Evolutionary conservation across 202 grass and related monocot species (phyloP), one percentile per base, ranked within the genome.

Genomic region (Carex arenaria): DNA sequence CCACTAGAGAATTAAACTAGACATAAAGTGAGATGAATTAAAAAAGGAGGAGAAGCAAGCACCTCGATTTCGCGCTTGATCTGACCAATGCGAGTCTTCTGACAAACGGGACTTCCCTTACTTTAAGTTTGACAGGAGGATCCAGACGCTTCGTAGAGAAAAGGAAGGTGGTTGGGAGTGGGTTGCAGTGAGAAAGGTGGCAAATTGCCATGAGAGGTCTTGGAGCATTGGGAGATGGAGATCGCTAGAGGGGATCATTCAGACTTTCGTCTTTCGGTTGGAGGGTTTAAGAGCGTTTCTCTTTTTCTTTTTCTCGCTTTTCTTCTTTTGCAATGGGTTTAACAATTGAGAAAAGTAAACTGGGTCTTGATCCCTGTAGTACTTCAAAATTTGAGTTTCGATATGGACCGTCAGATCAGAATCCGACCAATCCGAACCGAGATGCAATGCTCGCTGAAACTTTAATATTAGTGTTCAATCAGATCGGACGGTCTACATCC

Each of bases 161-260:
- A 51, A 28, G 31, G 23, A 31, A 47, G 80, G 47, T 34, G 23
- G 40, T 67, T 30, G 42, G 2, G 13, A 82, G 13, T 9, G 4
- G 63, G 49, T n/a, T 14, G 3, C 5, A 68, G 17, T 77, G 49
- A 57, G 72, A 77, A 4, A 28, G 8, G 28, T 77, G 80, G 47
- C 61, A 66, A 30, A 82, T 82, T 62, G 80, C 80, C 80, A 82
- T 82, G 62, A 52, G 56, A 64, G 57, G 13, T 47, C 31, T 80
- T 3, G 51, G 19, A 53, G n/a, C 77, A 80, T 80, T 43, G 64
- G 78, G 18, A 45, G 78, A 26, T 17, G 57, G n/a, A 80, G 45
- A 53, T 30, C 10, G 61, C 32, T 5, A n/a, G 14, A 82, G 22
- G 40, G 9, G 38, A 52, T 67, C 80, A 68, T 80, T 26, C 38